Base-by-base conservation (phyloP, 2,329 filamentous ascomycete species). In the Chaetomiaceae sp. region DNA sequence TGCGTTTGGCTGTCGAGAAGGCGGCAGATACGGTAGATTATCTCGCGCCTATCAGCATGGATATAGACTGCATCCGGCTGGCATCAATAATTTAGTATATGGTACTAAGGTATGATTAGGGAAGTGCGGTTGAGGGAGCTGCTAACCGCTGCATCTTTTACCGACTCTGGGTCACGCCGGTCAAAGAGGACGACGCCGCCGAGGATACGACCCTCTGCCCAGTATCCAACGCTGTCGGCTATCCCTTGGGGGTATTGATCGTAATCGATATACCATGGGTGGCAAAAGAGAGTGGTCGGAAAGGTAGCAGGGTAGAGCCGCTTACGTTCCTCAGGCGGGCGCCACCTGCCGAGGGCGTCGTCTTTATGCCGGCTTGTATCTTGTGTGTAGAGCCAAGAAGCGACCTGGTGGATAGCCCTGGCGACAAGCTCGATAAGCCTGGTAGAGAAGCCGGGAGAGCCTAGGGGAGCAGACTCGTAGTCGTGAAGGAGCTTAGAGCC, bases 361-460 rank as follows among this genome's bases (percentile, higher is more conserved):
- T 62, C 56, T 10, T 62, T 61, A 23, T 66, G 64, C 0, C 59
- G 32, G 16, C 52, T 53, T 0, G 57, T 50, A 6, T 62, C 60
- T 2, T 62, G 42, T 3, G 61, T 43, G 20, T 58, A 66, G 0
- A 69, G 42, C 2, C 44, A 38, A 0, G 63, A 61, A 0, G 63
- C 67, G 5, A 69, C 64, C 5, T 68, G 51, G 36, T 71, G 67
- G 3, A 67, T 43, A 2, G 63, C 54, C 23, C 62, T 25, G 0
- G 64, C 66, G 5, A 64, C 51, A 2, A 71, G 34, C 45, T 71
- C 68, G 7, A 70, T 63, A 5, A 71, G 58, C 1, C 62, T 55
- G 16, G 59, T 61, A 0, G 65, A 54, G 42, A 68, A 71, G 0
- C 56, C 48, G 11, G 54, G 42, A 6, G 66, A 67, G 3, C 55